Base-by-base conservation (phyloP, 192 early-diverging fungal genomes). In the Lobosporangium transversale region DNA sequence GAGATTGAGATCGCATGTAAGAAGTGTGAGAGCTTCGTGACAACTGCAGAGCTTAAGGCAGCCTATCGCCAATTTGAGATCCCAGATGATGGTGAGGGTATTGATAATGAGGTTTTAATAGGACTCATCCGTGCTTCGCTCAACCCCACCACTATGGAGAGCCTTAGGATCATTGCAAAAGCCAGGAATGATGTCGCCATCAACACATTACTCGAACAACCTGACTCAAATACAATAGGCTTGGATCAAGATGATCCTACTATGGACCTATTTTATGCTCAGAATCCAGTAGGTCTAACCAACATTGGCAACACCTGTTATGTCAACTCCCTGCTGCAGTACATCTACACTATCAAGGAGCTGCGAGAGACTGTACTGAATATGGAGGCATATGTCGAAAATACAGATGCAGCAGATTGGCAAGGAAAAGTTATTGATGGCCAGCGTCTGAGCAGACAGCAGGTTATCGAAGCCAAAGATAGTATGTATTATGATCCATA, bases 281-380 rank as follows among this genome's bases (percentile, higher is more conserved):
- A 81, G 51, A 84, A 86, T 32, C 93, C 93, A 7, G 84, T 90
- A 0, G 94, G 92, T 7, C 84, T 93, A 37, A 80, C 83, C 27
- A 96, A 96, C 53, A 91, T 94, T 70, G 93, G 93, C 40, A 94
- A 93, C 47, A 96, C 94, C 0, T 96, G 94, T 78, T 96, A 96
- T 67, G 81, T 96, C 18, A 96, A 95, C 70, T 92, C 91, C 36
- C 70, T 96, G 21, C 76, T 96, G 23, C 89, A 93, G 83, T 92
- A 91, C 53, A 76, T 91, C 23, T 94, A 87, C 52, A 90, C 90
- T 0, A 58, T 94, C 3, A 50, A 80, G 27, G 85, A 86, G 1
- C 70, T 94, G 4, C 85, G 93, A 2, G 63, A 86, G 10, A 76
- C 89, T 1, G 86, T 94, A 7, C 53, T 93, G 58, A 70, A 85